Conservation (phyloP, 345 rosid species). For the Arabis alpina region DNA sequence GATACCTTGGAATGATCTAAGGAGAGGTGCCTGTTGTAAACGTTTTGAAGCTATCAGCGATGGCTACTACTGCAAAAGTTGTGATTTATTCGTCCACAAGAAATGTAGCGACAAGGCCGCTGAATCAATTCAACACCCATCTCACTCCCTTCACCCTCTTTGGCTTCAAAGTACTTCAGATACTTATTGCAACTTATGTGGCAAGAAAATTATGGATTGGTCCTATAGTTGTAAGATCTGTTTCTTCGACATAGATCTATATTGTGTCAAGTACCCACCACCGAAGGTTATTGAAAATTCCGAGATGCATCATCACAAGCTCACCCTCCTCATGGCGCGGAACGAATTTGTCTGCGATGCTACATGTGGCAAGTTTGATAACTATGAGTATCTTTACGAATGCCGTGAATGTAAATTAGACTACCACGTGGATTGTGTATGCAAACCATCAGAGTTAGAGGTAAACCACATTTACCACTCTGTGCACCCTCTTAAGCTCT, state of each 20-base stretch:
- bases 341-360: not conserved
- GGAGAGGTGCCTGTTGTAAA: too few relatives aligned
- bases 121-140: not conserved
- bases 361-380: not conserved
- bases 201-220: not conserved
- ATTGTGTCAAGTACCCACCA: not conserved
- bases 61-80: not conserved
- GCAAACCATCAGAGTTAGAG: too few relatives aligned
- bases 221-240: not conserved
- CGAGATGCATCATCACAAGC: not conserved
- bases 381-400: not conserved
- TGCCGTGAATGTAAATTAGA: not conserved
- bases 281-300: not conserved
- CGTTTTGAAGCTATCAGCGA: not conserved
- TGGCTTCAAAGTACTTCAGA: not conserved
- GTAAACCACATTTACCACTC: too few relatives aligned
- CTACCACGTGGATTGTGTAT: constrained; percentile 1
- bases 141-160: not conserved
- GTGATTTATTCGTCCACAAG: not conserved
- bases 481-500: too few relatives aligned
- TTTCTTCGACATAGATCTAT: not conserved
- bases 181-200: not conserved
- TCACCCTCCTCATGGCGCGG: not conserved
- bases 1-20: too few relatives aligned
- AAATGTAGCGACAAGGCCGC: not conserved